Percentiles rank a stretch among this genome's conserved stretches.
These are phyloP conservation scores for Cyberlindnera xylosilytica DNA, from an alignment of 805 yeast genomes.

Conservation along the genomic window DNA sequence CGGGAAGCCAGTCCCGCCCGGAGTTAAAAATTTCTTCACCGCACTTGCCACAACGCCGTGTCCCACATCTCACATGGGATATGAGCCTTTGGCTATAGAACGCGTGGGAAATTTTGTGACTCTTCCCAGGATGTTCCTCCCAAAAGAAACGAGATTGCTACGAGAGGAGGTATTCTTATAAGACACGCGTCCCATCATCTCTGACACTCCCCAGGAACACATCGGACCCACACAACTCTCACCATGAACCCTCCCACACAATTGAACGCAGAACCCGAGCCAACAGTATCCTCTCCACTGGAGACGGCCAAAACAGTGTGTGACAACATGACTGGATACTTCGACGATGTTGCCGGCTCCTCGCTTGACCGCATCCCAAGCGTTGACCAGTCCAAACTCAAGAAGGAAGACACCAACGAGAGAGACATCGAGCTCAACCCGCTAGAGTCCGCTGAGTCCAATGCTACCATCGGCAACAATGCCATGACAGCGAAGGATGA, in stretches of 20 bases:
- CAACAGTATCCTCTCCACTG: conserved; percentile 1
- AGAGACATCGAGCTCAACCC: conserved; percentile 10
- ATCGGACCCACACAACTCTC: no score
- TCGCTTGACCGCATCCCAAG: conserved; percentile 5
- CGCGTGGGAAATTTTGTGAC: no score
- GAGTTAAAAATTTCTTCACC: not conserved
- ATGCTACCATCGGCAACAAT: conserved; percentile 11
- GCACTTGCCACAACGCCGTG: not conserved
- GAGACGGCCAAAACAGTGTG: conserved; percentile 8
- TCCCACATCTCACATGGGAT: not conserved
- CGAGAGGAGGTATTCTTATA: not conserved
- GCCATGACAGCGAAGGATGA: conserved; percentile 9
- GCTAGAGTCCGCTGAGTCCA: conserved; percentile 2
- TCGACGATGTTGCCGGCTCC: conserved; percentile 1
- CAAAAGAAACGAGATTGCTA: not conserved
- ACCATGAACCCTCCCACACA: no score
- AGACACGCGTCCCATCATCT: not conserved
- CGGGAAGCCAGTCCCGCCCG: conserved; percentile 4
- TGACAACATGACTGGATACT: conserved; percentile 5
- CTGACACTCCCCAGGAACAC: not conserved
- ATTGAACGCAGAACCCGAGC: no score
- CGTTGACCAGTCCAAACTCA: not conserved
- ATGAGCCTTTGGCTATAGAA: no score
- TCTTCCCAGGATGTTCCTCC: not conserved
- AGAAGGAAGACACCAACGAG: conserved; percentile 9